Evolutionary conservation across 1,139 yeast species (phyloP), one percentile per base, ranked within the genome.

Genomic region (Kodamaea ohmeri): DNA sequence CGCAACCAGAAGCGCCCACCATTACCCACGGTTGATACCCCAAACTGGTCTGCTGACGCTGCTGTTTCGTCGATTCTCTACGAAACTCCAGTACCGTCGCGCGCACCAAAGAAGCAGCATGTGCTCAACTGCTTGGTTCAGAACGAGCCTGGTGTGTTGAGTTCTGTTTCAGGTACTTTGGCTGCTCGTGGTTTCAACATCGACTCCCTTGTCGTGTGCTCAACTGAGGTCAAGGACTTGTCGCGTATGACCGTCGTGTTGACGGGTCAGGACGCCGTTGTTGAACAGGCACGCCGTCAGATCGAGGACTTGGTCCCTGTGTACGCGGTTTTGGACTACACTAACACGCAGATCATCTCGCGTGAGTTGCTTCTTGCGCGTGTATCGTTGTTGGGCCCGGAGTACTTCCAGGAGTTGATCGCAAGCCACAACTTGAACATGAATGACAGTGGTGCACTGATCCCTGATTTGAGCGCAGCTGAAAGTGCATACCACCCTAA

Each of bases 131-230:
- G 98, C 68, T 75, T 92, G 60, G 98, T 92, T 25, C 98, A 92
- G 65, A 90, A 92, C 65, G 98, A 92, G 67, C 98, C 98, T 4
- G 98, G 98, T 71, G 98, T 92, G 37, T 73, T 92, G 55, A 83
- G 96, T 34, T 78, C 94, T 40, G 88, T 92, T 35, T 85, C 97
- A 4, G 96, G 97, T 41, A 90, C 96, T 36, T 73, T 92, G 52
- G 98, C 98, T 26, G 97, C 97, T 31, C 78, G 98, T 61, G 98
- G 98, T 9, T 92, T 92, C 78, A 92, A 92, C 67, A 92, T 92
- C 57, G 98, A 92, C 63, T 90, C 97, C 6, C 76, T 92, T 51
- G 97, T 92, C 43, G 98, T 92, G 35, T 90, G 97, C 63, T 87
- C 83, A 68, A 92, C 98, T 24, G 97, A 92, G 62, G 97, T 92